Evolutionary conservation across 2,329 filamentous ascomycete genomes (phyloP).

Genomic region (Cercospora sp.): DNA sequence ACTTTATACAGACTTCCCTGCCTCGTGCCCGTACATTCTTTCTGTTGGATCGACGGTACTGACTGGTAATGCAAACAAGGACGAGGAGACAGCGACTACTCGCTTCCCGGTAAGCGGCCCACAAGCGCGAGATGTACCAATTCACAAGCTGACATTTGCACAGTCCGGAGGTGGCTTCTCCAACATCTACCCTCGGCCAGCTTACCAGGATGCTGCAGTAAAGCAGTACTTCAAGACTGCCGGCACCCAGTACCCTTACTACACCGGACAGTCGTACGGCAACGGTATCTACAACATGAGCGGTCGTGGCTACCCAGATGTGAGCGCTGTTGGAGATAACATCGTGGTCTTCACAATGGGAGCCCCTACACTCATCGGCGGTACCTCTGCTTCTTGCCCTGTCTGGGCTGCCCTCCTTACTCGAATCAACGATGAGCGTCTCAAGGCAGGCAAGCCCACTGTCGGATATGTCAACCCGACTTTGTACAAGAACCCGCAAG

Average conservation of each 20-base stretch:
- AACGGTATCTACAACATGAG: slow-evolving; percentile 41
- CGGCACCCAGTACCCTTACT: slow-evolving; percentile 33
- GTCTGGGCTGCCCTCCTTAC: slow-evolving; percentile 33
- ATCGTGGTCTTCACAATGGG: slow-evolving; percentile 29
- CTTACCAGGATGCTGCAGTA: slow-evolving; percentile 45
- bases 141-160: neutral
- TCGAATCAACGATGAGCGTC: slow-evolving; percentile 35
- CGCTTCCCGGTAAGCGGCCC: slow-evolving; percentile 38
- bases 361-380: slow-evolving; percentile 30
- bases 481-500: slow-evolving; percentile 44
- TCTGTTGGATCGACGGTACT: slow-evolving; percentile 48
- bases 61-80: slow-evolving; percentile 36
- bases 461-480: slow-evolving; percentile 38
- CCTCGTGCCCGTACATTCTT: slow-evolving; percentile 41
- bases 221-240: slow-evolving; percentile 38
- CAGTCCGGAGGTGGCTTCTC: slow-evolving; percentile 44
- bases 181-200: slow-evolving; percentile 39
- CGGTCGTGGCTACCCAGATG: slow-evolving; percentile 47
- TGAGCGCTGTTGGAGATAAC: slow-evolving; percentile 37
- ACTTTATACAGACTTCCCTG: slow-evolving; percentile 40
- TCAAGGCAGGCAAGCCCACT: slow-evolving; percentile 32
- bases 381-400: slow-evolving; percentile 34
- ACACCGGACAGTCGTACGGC: slow-evolving; percentile 55
- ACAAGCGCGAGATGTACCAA: neutral
- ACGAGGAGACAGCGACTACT: slow-evolving; percentile 44